A percentile compares a stretch with the other conserved stretches of the same genome.
phyloP scores from a whole-genome alignment of 2,329 filamentous ascomycete genomes.

The Aspergillus candidus region DNA sequence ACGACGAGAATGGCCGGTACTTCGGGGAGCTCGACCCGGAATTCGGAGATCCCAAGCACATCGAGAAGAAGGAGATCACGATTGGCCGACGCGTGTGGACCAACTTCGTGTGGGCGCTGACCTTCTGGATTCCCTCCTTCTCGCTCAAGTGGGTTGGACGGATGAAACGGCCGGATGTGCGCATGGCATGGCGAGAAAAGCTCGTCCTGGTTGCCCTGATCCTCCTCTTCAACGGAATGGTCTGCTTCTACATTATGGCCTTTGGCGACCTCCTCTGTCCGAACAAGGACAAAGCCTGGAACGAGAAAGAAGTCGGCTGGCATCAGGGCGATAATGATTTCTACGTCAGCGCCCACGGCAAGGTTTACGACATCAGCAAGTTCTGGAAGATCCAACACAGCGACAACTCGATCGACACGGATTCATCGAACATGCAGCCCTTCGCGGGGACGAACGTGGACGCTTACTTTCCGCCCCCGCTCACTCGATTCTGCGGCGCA shows the following conservation, averaged over 20 bases:
- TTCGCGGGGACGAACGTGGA: constrained; percentile 76
- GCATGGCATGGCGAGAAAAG: constrained; percentile 97
- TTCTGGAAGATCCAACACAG: constrained; percentile 85
- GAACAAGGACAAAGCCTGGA: constrained; percentile 87
- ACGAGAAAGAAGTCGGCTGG: constrained; percentile 57
- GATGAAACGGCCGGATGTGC: constrained; percentile 95
- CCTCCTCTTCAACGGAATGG: constrained; percentile 66
- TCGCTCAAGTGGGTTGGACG: constrained; percentile 73
- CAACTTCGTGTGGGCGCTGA: constrained; percentile 72
- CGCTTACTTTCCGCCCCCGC: constrained; percentile 75
- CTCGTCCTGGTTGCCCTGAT: constrained; percentile 77
- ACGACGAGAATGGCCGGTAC: constrained; percentile 63
- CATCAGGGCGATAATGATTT: constrained; percentile 72
- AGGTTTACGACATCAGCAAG: constrained; percentile 85
- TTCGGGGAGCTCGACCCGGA: constrained; percentile 68
- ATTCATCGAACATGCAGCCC: constrained; percentile 61
- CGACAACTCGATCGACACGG: constrained; percentile 59
- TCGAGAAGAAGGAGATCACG: constrained; percentile 64
- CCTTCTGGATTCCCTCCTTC: constrained; percentile 91
- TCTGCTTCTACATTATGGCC: constrained; percentile 87
- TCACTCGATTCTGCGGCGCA: constrained; percentile 66
- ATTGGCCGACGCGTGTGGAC: constrained; percentile 70
- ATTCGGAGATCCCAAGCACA: constrained; percentile 66
- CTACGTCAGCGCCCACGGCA: constrained; percentile 80
- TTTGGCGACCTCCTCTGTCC: constrained; percentile 85